Conservation (phyloP, 768 basidiomycete genomes). For the Chiua virens region DNA sequence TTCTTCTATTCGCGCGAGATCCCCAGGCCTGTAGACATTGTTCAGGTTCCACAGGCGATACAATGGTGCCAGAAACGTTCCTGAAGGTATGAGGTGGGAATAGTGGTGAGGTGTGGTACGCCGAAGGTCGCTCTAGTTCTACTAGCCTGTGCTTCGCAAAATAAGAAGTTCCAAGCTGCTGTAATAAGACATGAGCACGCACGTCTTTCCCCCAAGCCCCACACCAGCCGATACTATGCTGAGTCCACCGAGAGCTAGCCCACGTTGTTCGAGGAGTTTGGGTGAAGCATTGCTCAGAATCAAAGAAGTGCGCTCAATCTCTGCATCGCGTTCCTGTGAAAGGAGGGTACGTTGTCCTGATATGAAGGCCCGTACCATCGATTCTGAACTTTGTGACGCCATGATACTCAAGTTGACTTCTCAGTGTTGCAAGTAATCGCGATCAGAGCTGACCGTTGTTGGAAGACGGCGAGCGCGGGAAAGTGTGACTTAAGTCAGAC, state of each 20-base stretch:
- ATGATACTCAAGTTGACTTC: neutral
- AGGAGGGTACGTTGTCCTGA: conserved; percentile 67
- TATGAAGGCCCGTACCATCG: conserved; percentile 56
- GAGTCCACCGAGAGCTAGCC: conserved; percentile 75
- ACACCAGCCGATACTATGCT: conserved; percentile 71
- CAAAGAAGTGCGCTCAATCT: conserved; percentile 76
- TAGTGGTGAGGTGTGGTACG: conserved; percentile 65
- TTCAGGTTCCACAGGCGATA: conserved; percentile 6
- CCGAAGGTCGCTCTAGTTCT: conserved; percentile 80
- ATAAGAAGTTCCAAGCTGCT: conserved; percentile 6
- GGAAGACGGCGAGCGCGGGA: no score
- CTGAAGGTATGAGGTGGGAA: conserved; percentile 90
- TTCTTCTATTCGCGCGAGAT: conserved; percentile 83
- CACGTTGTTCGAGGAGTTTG: conserved; percentile 84
- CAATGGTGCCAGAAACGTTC: conserved; percentile 33
- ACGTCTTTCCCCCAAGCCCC: conserved; percentile 94
- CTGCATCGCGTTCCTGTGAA: conserved; percentile 73
- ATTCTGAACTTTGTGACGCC: conserved; percentile 20
- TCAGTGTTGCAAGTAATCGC: no score
- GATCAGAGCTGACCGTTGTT: no score
- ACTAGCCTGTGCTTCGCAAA: conserved; percentile 63
- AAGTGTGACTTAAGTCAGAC: no score
- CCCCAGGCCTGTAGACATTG: conserved; percentile 63
- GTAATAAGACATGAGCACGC: conserved; percentile 12
- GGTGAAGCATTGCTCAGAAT: conserved; percentile 81